A percentile compares a stretch with the other conserved stretches of the same genome.
Conservation (phyloP, 2,329 filamentous ascomycete species). For the Arthrinium puccinioides region DNA sequence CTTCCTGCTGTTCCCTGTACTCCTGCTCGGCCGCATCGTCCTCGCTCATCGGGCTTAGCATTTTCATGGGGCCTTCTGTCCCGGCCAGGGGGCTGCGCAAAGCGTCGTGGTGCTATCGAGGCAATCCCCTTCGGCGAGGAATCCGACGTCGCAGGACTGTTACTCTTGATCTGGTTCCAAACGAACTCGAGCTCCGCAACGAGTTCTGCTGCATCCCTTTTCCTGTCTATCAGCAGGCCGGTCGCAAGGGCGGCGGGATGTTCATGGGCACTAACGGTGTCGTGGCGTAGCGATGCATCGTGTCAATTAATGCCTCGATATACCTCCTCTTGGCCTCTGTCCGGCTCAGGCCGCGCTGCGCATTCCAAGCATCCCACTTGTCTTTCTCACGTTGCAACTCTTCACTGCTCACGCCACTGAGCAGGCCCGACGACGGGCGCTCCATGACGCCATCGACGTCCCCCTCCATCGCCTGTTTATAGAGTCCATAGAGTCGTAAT, state of each 20-base stretch:
- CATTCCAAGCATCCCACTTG: slow-evolving; percentile 94
- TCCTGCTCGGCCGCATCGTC: slow-evolving; percentile 60
- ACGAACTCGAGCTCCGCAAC: slow-evolving; percentile 97
- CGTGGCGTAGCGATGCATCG: slow-evolving; percentile 92
- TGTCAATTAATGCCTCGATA: slow-evolving; percentile 88
- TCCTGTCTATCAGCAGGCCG: not conserved
- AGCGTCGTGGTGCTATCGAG: slow-evolving; percentile 32
- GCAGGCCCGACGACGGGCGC: slow-evolving; percentile 52
- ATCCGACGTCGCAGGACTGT: slow-evolving; percentile 57
- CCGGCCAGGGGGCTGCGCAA: slow-evolving; percentile 40
- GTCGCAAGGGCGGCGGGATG: too few relatives aligned
- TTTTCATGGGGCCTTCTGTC: slow-evolving; percentile 52
- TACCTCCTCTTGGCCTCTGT: slow-evolving; percentile 94
- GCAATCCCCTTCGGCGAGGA: slow-evolving; percentile 42
- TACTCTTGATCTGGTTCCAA: slow-evolving; percentile 96
- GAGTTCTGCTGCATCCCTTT: slow-evolving; percentile 73
- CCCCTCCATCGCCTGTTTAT: slow-evolving; percentile 99
- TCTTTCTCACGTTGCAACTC: slow-evolving; percentile 53
- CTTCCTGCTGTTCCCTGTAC: slow-evolving; percentile 37
- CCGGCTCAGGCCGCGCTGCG: slow-evolving; percentile 71
- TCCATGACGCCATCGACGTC: slow-evolving; percentile 94
- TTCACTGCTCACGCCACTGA: slow-evolving; percentile 32
- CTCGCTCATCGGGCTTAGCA: slow-evolving; percentile 82
- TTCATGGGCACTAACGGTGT: slow-evolving; percentile 54
- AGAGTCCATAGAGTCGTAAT: slow-evolving; percentile 90